A percentile compares a stretch with the other conserved stretches of the same genome.
phyloP scores from a whole-genome alignment of 768 basidiomycete species.

The Lactifluus subvellereus region DNA sequence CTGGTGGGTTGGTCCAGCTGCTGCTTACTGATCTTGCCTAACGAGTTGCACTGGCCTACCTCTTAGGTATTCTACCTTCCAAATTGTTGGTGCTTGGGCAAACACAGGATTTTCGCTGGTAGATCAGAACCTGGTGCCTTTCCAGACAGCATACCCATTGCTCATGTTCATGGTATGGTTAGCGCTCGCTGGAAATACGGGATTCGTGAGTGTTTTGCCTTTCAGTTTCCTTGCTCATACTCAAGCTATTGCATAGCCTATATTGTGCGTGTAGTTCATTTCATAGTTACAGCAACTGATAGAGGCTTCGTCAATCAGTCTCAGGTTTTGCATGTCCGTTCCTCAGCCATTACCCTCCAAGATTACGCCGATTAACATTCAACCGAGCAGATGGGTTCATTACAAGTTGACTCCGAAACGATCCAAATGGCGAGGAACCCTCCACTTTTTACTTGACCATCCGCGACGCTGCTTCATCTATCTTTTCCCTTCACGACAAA shows the following conservation, averaged over 20 bases:
- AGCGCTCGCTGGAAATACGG: constrained; percentile 52
- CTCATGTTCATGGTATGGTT: constrained; percentile 38
- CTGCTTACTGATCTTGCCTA: neutral
- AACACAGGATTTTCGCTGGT: constrained; percentile 47
- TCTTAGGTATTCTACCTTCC: constrained; percentile 42
- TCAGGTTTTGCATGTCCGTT: constrained; percentile 40
- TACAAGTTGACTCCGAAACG: constrained; percentile 50
- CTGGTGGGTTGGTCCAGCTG: constrained; percentile 32
- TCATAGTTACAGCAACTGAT: neutral
- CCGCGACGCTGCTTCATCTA: constrained; percentile 88
- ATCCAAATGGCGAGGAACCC: constrained; percentile 66
- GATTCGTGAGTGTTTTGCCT: constrained; percentile 37
- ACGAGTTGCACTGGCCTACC: neutral
- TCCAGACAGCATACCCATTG: constrained; percentile 44
- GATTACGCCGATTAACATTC: neutral
- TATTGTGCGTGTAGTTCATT: constrained; percentile 31
- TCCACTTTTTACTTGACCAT: constrained; percentile 90
- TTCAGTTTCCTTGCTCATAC: neutral
- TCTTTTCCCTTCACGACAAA: constrained; percentile 88
- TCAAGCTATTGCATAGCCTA: constrained; percentile 26
- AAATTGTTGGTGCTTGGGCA: constrained; percentile 45
- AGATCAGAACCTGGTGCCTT: constrained; percentile 49
- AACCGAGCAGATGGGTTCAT: constrained; percentile 59
- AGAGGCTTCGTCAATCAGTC: constrained; percentile 22
- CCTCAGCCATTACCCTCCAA: too few relatives aligned